Conservation (phyloP, 2,329 filamentous ascomycete genomes). For the Microcera coccophila region DNA sequence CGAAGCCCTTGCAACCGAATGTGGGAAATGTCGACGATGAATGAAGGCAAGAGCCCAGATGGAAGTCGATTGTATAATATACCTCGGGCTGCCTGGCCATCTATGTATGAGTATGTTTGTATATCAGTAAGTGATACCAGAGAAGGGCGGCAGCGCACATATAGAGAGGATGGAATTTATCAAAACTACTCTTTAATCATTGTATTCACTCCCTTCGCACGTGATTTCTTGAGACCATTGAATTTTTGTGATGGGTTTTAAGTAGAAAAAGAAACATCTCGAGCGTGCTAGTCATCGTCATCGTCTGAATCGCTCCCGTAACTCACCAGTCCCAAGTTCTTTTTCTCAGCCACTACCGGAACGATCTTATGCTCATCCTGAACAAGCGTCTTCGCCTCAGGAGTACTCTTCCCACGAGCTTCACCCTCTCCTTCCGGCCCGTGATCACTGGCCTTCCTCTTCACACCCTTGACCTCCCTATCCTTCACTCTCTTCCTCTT, state of each 20-base stretch:
- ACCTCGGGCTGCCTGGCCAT: slow-evolving; percentile 8
- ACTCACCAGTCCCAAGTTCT: slow-evolving; percentile 43
- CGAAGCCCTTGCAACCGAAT: slow-evolving; percentile 39
- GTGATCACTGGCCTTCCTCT: slow-evolving; percentile 24
- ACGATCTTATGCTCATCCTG: slow-evolving; percentile 3
- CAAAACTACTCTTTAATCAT: slow-evolving; percentile 15
- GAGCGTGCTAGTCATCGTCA: slow-evolving; percentile 37
- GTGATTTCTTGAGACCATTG: too few species aligned
- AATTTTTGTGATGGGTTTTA: too few species aligned
- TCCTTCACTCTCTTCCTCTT: slow-evolving; percentile 36
- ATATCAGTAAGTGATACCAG: slow-evolving; percentile 20
- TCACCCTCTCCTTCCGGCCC: slow-evolving; percentile 8
- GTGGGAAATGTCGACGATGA: slow-evolving; percentile 39
- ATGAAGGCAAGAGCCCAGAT: slow-evolving; percentile 8
- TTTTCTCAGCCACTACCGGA: slow-evolving; percentile 17
- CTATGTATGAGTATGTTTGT: slow-evolving; percentile 17
- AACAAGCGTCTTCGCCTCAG: slow-evolving; percentile 11
- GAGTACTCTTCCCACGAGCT: slow-evolving; percentile 13
- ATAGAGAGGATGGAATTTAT: slow-evolving; percentile 20
- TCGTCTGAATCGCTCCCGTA: slow-evolving; percentile 51
- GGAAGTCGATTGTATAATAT: slow-evolving; percentile 17
- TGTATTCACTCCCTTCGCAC: slow-evolving; percentile 17
- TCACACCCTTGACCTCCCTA: slow-evolving; percentile 34
- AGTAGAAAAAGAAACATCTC: background rate
- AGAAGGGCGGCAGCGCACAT: slow-evolving; percentile 9